Conservation (phyloP, 2,329 filamentous ascomycete species). For the Ustulina deusta region DNA sequence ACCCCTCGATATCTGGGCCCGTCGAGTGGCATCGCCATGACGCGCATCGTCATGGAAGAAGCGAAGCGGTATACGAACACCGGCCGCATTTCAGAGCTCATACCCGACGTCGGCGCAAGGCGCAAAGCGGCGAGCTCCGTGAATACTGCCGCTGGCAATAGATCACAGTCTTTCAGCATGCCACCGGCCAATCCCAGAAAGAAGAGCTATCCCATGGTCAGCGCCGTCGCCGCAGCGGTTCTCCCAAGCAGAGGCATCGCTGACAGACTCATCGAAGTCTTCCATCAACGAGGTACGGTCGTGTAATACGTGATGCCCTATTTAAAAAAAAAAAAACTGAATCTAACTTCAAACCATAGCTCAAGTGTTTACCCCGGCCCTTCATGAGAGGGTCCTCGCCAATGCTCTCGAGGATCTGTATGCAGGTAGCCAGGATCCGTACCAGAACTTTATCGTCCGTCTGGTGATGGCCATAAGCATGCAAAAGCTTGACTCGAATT, state of each 20-base stretch:
- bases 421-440: constrained; percentile 78
- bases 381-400: constrained; percentile 85
- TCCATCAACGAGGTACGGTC: constrained; percentile 80
- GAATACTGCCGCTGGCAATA: constrained; percentile 55
- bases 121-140: constrained; percentile 57
- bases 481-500: constrained; percentile 89
- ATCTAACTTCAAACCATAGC: constrained; percentile 62
- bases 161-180: constrained; percentile 73
- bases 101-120: constrained; percentile 77
- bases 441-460: constrained; percentile 87
- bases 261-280: constrained; percentile 84
- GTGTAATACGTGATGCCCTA: constrained; percentile 29
- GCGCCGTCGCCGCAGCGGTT: constrained; percentile 80
- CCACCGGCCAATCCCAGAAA: constrained; percentile 66
- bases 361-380: constrained; percentile 85
- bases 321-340: too few relatives aligned
- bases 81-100: constrained; percentile 90
- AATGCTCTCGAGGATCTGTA: constrained; percentile 85
- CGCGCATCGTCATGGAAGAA: constrained; percentile 93
- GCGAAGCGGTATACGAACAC: constrained; percentile 93
- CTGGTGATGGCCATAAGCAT: constrained; percentile 96
- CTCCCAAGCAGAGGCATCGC: constrained; percentile 80
- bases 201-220: constrained; percentile 93
- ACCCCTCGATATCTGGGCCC: constrained; percentile 89
- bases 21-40: constrained; percentile 96